Evolutionary conservation across 2,329 filamentous ascomycete species (phyloP), one percentile per base, ranked within the genome.

Genomic region (Amauroascus niger): DNA sequence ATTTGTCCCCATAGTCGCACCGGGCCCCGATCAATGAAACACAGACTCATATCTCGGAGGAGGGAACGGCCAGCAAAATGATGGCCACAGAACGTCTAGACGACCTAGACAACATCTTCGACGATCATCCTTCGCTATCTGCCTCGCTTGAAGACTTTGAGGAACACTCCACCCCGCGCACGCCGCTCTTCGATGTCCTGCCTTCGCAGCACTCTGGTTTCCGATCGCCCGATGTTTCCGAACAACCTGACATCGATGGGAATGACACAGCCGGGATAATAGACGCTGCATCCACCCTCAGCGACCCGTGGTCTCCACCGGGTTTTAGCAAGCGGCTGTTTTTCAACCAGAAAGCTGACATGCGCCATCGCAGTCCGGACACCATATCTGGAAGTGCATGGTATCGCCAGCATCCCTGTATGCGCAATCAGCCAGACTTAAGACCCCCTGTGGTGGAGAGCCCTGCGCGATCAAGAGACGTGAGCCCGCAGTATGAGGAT

Each of bases 201-300:
- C 77, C 78, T 14, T 81, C 78, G 48, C 78, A 80, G 59, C 80
- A 83, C 66, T 84, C 81, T 37, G 81, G 78, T 62, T 84, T 84
- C 71, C 76, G 79, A 60, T 82, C 74, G 45, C 45, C 48, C 14
- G 71, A 72, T 49, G 70, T 73, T 33, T 72, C 77, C 46, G 76
- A 77, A 26, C 69, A 68, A 48, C 68, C 65, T 57, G 69, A 73
- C 55, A 71, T 73, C 46, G 74, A 74, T 54, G 63, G 58, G 6
- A 32, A 52, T 14, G 45, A 37, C n/a, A 35, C 33, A 3, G n/a
- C 33, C 2, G 51, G 28, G 2, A 49, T 49, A 6, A 26, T 66
- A 65, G 60, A 65, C 61, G 62, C 69, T 51, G 74, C 78, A 55
- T 74, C 73, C 50, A 70, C 72, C 6, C 14, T 49, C 22, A 57